Conservation (phyloP, 176 grass and related monocot genomes). For the Saccharum spontaneum region DNA sequence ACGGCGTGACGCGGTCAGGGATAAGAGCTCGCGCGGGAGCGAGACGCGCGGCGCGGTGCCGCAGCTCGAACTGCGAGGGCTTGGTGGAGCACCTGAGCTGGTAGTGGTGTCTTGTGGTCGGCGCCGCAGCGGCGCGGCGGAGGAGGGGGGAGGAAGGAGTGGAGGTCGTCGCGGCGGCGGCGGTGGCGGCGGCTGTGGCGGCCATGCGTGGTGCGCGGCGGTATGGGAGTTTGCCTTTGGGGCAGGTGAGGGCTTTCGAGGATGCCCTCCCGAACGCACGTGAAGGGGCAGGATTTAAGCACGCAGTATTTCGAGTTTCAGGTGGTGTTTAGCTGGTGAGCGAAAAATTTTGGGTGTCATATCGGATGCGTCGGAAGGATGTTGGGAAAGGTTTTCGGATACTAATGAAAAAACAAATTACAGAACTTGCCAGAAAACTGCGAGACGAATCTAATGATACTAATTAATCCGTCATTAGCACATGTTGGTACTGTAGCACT, state of each 20-base stretch:
- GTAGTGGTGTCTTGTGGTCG: not conserved
- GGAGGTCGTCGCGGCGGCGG: slow-evolving; percentile 19
- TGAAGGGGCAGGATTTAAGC: slow-evolving; percentile 51
- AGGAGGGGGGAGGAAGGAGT: slow-evolving; percentile 30
- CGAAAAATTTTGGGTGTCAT: too few relatives aligned
- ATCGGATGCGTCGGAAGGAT: too few relatives aligned
- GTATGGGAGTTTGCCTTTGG: slow-evolving; percentile 1
- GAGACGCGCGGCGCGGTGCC: slow-evolving; percentile 26
- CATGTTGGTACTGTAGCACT: too few relatives aligned
- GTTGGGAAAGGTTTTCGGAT: too few relatives aligned
- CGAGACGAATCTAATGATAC: too few relatives aligned
- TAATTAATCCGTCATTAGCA: too few relatives aligned
- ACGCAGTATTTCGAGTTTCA: not conserved
- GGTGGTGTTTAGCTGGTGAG: too few relatives aligned
- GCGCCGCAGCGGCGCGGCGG: not conserved
- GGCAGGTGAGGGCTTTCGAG: slow-evolving; percentile 38
- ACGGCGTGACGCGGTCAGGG: slow-evolving; percentile 28
- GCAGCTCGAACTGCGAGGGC: slow-evolving; percentile 4
- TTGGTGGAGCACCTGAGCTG: not conserved
- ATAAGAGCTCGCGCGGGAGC: not conserved
- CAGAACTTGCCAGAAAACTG: too few relatives aligned
- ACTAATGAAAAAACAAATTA: too few relatives aligned
- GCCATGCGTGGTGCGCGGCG: slow-evolving; percentile 19
- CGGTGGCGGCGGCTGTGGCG: slow-evolving; percentile 23
- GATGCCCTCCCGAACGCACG: slow-evolving; percentile 50